Conservation (phyloP, 1,284 basidiomycete genomes). For the Boletus mariae region DNA sequence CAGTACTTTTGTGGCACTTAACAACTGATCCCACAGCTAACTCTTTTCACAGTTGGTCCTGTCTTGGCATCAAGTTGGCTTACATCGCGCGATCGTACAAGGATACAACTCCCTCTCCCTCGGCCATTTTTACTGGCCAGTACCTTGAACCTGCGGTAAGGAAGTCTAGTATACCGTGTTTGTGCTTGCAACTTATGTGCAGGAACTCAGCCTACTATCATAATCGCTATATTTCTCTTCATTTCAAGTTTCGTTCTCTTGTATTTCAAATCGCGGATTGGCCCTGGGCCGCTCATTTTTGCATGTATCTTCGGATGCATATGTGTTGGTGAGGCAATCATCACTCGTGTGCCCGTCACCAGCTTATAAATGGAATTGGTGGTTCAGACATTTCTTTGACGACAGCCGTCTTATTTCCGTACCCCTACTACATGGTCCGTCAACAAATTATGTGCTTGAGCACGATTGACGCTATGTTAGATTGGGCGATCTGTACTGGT, state of each 20-base stretch:
- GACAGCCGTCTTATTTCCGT: slow-evolving; percentile 62
- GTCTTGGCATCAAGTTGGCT: slow-evolving; percentile 64
- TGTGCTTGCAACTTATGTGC: slow-evolving; percentile 3
- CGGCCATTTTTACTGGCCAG: slow-evolving; percentile 44
- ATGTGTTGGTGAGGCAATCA: slow-evolving; percentile 41
- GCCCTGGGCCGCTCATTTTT: slow-evolving; percentile 64
- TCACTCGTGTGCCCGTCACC: background rate
- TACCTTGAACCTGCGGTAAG: slow-evolving; percentile 60
- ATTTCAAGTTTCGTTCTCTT: slow-evolving; percentile 57
- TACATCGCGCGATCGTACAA: slow-evolving; percentile 52
- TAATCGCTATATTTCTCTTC: slow-evolving; percentile 65
- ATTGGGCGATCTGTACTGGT: slow-evolving; percentile 53
- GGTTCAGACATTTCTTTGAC: slow-evolving; percentile 56
- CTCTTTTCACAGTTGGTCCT: slow-evolving; percentile 51
- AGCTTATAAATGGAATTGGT: background rate
- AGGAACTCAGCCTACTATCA: slow-evolving; percentile 48
- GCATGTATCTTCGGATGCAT: slow-evolving; percentile 59
- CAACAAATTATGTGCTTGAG: background rate
- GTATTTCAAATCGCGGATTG: slow-evolving; percentile 61
- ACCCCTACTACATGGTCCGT: slow-evolving; percentile 54
- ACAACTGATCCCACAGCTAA: background rate
- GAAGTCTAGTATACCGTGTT: background rate
- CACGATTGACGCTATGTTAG: slow-evolving; percentile 21
- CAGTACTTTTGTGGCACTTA: slow-evolving; percentile 29
- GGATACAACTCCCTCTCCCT: slow-evolving; percentile 37